Evolutionary conservation across 306 rosid genomes (phyloP).

Genomic region (Abrus pulchellus): DNA sequence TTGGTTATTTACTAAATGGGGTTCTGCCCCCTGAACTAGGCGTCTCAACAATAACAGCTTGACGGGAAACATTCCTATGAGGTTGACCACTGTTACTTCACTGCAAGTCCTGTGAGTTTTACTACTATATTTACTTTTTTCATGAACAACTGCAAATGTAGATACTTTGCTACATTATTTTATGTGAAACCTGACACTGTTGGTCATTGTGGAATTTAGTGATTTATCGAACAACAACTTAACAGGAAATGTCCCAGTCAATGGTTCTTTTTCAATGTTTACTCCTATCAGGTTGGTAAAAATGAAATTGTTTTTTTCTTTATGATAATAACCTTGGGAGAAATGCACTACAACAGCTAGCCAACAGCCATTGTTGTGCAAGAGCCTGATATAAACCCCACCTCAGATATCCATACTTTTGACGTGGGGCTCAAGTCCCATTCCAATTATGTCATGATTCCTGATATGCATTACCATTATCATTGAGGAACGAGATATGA

Average conservation of each 20-base stretch:
- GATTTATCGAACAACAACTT: slow-evolving; percentile 83
- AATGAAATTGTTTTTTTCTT: slow-evolving; percentile 13
- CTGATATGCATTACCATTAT: background rate
- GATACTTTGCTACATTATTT: slow-evolving; percentile 5
- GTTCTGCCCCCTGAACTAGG: slow-evolving; percentile 60
- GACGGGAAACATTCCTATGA: slow-evolving; percentile 66
- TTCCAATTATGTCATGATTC: background rate
- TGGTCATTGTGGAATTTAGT: slow-evolving; percentile 60
- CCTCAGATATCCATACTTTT: background rate
- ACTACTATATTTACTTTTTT: slow-evolving; percentile 16
- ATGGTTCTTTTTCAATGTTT: slow-evolving; percentile 85
- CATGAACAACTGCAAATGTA: slow-evolving; percentile 10
- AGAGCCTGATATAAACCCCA: background rate
- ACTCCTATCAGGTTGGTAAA: slow-evolving; percentile 86
- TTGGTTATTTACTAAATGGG: slow-evolving; percentile 48
- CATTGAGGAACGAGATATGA: slow-evolving; percentile 23
- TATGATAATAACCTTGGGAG: background rate
- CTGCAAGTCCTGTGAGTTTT: slow-evolving; percentile 95
- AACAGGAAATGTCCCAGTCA: slow-evolving; percentile 68
- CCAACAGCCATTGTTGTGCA: background rate
- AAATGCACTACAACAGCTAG: background rate
- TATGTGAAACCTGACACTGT: slow-evolving; percentile 39
- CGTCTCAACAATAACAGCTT: slow-evolving; percentile 95
- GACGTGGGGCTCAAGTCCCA: background rate
- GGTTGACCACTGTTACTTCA: slow-evolving; percentile 58